Conservation (phyloP, 2,329 filamentous ascomycete species). For the Stagonosporopsis cucurbitacearum region DNA sequence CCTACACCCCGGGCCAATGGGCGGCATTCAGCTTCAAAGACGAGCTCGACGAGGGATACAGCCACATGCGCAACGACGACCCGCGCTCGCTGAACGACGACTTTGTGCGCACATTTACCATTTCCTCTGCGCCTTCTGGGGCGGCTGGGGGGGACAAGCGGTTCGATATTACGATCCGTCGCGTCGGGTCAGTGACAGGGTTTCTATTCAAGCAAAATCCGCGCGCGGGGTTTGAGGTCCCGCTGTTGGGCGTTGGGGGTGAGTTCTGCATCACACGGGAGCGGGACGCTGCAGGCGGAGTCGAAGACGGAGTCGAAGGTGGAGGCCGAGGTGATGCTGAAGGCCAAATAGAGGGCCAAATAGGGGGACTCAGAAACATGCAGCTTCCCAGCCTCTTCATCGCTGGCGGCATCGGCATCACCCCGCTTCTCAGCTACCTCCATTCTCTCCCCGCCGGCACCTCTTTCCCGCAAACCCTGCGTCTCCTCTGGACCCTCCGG, state of each 20-base stretch:
- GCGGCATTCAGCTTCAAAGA: constrained; percentile 74
- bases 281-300: neutral
- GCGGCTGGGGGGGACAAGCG: constrained; percentile 45
- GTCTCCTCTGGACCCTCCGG: constrained; percentile 72
- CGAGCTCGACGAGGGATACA: constrained; percentile 75
- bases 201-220: constrained; percentile 67
- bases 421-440: constrained; percentile 68
- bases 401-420: constrained; percentile 83
- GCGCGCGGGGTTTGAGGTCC: constrained; percentile 64
- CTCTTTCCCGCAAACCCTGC: constrained; percentile 52
- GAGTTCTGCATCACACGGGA: constrained; percentile 57
- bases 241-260: constrained; percentile 76
- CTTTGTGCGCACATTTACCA: constrained; percentile 81
- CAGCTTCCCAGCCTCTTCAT: constrained; percentile 63
- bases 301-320: neutral
- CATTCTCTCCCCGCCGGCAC: neutral
- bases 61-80: constrained; percentile 83
- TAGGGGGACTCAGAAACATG: too few species aligned
- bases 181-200: constrained; percentile 71
- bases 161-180: constrained; percentile 75
- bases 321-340: neutral
- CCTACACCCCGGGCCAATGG: constrained; percentile 76
- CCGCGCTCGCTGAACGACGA: constrained; percentile 84
- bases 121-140: constrained; percentile 64
- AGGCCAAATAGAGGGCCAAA: too few species aligned